These are phyloP conservation scores for Nitzschia inconspicua DNA, from an alignment of 108 stramenopile genomes.

Conservation along the genomic window DNA sequence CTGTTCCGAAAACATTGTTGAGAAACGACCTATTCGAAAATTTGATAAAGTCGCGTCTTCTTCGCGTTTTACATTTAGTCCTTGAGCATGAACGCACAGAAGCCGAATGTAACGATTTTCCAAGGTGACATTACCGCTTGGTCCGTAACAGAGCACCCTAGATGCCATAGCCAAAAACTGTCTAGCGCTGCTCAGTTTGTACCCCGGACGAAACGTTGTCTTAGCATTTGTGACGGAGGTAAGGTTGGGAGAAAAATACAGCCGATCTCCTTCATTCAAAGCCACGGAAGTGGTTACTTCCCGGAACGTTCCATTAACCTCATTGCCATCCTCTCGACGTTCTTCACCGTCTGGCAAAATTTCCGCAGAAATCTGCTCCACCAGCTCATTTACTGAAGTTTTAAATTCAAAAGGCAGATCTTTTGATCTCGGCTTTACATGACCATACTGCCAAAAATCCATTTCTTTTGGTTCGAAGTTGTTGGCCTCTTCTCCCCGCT, in stretches of 20 bases:
- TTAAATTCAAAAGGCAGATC: not conserved
- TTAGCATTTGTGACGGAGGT: not conserved
- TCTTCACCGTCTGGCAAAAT: too few relatives aligned
- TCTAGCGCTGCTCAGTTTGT: conserved; percentile 6
- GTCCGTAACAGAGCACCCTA: conserved; percentile 9
- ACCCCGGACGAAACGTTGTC: not conserved
- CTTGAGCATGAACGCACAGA: conserved; percentile 1
- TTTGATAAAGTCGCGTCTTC: not conserved
- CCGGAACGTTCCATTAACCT: not conserved
- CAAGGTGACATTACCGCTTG: not conserved
- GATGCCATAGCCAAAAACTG: conserved; percentile 6
- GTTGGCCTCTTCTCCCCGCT: not conserved
- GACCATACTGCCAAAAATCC: conserved; percentile 30
- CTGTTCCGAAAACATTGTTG: not conserved
- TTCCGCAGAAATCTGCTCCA: too few relatives aligned
- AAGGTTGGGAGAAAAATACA: not conserved
- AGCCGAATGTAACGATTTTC: conserved; percentile 22
- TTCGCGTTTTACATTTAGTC: not conserved
- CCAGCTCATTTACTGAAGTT: not conserved
- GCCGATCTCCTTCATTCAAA: not conserved
- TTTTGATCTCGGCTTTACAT: not conserved
- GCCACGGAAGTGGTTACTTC: too few relatives aligned
- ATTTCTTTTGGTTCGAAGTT: conserved; percentile 2
- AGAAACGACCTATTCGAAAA: not conserved
- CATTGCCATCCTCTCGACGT: not conserved